phyloP scores from a whole-genome alignment of 2,329 filamentous ascomycete species.

The Monascus ruber region DNA sequence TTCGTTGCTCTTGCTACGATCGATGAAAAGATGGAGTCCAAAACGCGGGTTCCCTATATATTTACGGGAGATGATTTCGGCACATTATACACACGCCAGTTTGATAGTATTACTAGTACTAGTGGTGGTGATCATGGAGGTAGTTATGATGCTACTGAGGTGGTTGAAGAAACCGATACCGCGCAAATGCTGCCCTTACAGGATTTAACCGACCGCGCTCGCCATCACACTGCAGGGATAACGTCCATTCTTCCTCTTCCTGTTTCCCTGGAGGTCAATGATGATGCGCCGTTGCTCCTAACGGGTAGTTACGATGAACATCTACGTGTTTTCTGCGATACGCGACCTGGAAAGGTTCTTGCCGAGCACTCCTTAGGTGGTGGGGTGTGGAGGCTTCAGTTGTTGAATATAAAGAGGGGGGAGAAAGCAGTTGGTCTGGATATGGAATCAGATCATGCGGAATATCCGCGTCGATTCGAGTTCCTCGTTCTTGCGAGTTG shows the following conservation, averaged over 20 bases:
- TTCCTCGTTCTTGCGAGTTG: conserved; percentile 67
- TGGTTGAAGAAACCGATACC: conserved; percentile 4
- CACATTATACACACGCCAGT: conserved; percentile 21
- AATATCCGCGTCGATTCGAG: conserved; percentile 5
- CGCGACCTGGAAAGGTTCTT: conserved; percentile 39
- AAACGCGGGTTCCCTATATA: conserved; percentile 13
- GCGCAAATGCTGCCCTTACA: conserved; percentile 8
- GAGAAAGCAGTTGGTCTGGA: background rate
- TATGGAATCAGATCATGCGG: too few species aligned
- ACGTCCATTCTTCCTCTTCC: conserved; percentile 70
- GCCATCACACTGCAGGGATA: conserved; percentile 67
- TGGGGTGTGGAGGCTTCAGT: conserved; percentile 77
- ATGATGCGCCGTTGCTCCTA: conserved; percentile 48
- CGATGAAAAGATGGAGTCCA: background rate
- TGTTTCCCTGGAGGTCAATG: conserved; percentile 19
- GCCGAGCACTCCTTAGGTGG: conserved; percentile 57
- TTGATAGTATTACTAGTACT: conserved; percentile 5
- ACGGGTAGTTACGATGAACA: conserved; percentile 90
- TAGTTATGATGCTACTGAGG: conserved; percentile 6
- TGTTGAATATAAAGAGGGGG: conserved; percentile 21
- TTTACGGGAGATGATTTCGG: conserved; percentile 32
- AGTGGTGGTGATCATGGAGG: conserved; percentile 2
- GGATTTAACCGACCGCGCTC: conserved; percentile 36
- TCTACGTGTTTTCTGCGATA: conserved; percentile 49
- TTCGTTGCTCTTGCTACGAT: conserved; percentile 23